phyloP scores from a whole-genome alignment of 768 basidiomycete species.

The Leccinum longicurvipes region DNA sequence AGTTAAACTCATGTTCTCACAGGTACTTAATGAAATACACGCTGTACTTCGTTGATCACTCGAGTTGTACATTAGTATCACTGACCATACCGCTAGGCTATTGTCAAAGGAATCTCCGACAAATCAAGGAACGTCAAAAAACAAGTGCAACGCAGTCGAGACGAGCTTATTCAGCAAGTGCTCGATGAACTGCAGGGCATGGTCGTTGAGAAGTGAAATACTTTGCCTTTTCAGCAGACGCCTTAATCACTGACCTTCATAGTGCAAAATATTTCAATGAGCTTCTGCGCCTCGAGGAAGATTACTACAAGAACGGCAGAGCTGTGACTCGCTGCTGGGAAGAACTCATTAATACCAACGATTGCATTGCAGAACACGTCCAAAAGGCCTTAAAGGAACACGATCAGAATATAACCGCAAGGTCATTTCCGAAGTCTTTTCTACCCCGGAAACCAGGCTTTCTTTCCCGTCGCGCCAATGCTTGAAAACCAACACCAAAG shows the following conservation, averaged over 20 bases:
- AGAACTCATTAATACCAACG: slow-evolving; percentile 39
- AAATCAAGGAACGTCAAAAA: slow-evolving; percentile 47
- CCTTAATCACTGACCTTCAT: slow-evolving; percentile 2
- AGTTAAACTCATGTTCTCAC: background rate
- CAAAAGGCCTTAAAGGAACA: slow-evolving; percentile 44
- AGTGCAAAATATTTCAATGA: slow-evolving; percentile 52
- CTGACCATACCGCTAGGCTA: slow-evolving; percentile 37
- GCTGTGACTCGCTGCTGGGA: slow-evolving; percentile 40
- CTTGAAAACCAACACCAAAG: background rate
- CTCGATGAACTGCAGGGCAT: slow-evolving; percentile 44
- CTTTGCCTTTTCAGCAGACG: background rate
- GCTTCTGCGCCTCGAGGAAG: slow-evolving; percentile 53
- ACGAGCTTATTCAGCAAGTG: slow-evolving; percentile 46
- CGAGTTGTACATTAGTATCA: background rate
- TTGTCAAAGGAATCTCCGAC: slow-evolving; percentile 44
- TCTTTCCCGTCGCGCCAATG: slow-evolving; percentile 3
- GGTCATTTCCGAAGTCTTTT: slow-evolving; percentile 48
- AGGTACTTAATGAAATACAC: slow-evolving; percentile 53
- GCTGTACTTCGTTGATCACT: slow-evolving; percentile 29
- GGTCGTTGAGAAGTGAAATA: slow-evolving; percentile 27
- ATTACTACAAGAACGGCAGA: slow-evolving; percentile 45
- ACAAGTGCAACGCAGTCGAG: slow-evolving; percentile 43
- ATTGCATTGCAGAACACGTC: slow-evolving; percentile 35
- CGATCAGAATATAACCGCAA: slow-evolving; percentile 46
- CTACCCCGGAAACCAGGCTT: slow-evolving; percentile 31